Percentiles rank a stretch among this genome's conserved stretches.
These are phyloP conservation scores for Paxillus involutus DNA, from an alignment of 768 basidiomycete genomes.

Conservation along the genomic window DNA sequence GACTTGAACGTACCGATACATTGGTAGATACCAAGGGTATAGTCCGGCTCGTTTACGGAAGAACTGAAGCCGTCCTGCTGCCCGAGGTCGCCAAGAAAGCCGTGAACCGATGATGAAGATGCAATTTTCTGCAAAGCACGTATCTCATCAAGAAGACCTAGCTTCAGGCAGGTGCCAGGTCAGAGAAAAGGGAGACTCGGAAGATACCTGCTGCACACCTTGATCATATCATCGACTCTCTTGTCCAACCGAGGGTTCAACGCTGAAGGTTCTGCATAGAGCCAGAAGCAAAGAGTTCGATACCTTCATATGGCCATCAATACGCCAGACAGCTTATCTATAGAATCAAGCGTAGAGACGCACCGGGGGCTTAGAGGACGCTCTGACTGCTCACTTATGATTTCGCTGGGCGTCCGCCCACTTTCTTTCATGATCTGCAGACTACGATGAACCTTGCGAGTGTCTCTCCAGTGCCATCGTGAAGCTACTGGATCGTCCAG, in stretches of 20 bases:
- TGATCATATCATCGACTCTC: conserved; percentile 88
- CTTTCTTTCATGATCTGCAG: conserved; percentile 76
- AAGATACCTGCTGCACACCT: conserved; percentile 42
- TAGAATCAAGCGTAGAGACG: background rate
- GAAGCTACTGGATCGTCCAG: conserved; percentile 75
- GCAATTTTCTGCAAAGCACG: conserved; percentile 42
- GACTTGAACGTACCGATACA: conserved; percentile 67
- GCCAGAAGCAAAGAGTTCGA: conserved; percentile 86
- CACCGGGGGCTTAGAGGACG: conserved; percentile 51
- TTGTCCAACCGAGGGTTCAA: conserved; percentile 70
- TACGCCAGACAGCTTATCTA: background rate
- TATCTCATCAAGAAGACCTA: conserved; percentile 82
- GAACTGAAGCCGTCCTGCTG: background rate
- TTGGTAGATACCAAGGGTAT: conserved; percentile 88
- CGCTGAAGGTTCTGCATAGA: conserved; percentile 68
- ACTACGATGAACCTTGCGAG: conserved; percentile 83
- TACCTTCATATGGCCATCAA: conserved; percentile 50
- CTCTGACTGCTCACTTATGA: conserved; percentile 62
- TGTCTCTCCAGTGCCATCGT: conserved; percentile 96
- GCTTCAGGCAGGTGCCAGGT: conserved; percentile 38
- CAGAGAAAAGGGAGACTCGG: background rate
- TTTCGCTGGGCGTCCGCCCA: conserved; percentile 62
- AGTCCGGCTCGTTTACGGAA: conserved; percentile 39
- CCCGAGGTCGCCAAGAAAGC: background rate
- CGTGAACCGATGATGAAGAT: background rate